Evolutionary conservation across 306 rosid species (phyloP).

Genomic region (Acacia melanoxylon): DNA sequence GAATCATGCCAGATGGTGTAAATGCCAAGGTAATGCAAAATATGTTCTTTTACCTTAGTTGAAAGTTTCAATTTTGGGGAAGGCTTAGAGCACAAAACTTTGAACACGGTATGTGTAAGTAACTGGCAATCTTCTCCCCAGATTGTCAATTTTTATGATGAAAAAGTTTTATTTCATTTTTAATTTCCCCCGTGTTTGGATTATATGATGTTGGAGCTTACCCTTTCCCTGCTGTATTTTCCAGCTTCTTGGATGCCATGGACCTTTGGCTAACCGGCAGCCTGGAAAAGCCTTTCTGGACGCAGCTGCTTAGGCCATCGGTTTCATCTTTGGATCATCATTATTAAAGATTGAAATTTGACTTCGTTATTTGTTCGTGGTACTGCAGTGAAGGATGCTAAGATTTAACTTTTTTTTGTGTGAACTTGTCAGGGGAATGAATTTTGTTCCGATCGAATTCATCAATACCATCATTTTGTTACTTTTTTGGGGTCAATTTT

Average conservation of each 20-base stretch:
- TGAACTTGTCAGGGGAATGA: constrained; percentile 14
- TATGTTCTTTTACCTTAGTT: too few relatives aligned
- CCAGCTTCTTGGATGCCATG: constrained; percentile 88
- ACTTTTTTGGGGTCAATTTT: background rate
- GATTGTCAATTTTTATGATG: background rate
- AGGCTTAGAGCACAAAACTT: background rate
- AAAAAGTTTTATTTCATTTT: background rate
- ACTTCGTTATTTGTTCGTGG: constrained; percentile 13
- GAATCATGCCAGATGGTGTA: constrained; percentile 64
- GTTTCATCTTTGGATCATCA: background rate
- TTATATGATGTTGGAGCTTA: background rate
- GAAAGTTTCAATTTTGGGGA: background rate
- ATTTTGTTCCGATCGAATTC: background rate
- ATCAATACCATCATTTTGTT: background rate
- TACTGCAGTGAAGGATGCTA: constrained; percentile 13
- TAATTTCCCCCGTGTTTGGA: background rate
- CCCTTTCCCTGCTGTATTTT: background rate
- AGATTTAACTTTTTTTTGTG: background rate
- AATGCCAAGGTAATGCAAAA: constrained; percentile 66
- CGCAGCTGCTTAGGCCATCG: constrained; percentile 39
- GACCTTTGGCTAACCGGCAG: constrained; percentile 55
- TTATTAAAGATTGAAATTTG: background rate
- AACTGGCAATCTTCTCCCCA: background rate
- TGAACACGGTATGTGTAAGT: background rate
- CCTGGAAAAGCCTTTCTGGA: constrained; percentile 57